Percentiles rank a stretch among this genome's conserved stretches.
Conservation (phyloP, 2,329 filamentous ascomycete species). For the Pyrenophora graminea region DNA sequence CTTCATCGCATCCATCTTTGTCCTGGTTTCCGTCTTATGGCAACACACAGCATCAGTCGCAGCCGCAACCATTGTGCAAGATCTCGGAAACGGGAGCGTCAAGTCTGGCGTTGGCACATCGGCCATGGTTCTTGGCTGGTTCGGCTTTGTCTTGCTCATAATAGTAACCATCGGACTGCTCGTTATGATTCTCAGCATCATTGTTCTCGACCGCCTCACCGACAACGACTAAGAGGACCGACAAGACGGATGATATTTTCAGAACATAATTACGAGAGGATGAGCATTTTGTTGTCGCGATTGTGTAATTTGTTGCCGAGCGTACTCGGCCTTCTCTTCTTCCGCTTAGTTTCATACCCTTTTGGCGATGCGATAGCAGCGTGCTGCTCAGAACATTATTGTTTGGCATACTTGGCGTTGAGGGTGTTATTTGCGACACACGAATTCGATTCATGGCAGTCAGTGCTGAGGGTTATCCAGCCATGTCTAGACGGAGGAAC, state of each 20-base stretch:
- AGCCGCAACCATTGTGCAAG: slow-evolving; percentile 89
- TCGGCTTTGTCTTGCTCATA: slow-evolving; percentile 89
- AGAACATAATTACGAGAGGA: slow-evolving; percentile 17
- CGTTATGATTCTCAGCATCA: slow-evolving; percentile 95
- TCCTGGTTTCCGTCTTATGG: slow-evolving; percentile 73
- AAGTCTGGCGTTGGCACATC: slow-evolving; percentile 86
- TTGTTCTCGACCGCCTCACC: slow-evolving; percentile 68
- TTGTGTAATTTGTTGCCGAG: slow-evolving; percentile 34
- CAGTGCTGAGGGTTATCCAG: slow-evolving; percentile 8
- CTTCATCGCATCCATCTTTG: slow-evolving; percentile 70
- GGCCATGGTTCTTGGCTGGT: slow-evolving; percentile 98
- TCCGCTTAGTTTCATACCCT: slow-evolving; percentile 39
- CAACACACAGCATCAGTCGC: slow-evolving; percentile 97
- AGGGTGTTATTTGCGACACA: slow-evolving; percentile 22
- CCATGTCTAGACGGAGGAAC: slow-evolving; percentile 11
- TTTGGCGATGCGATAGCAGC: slow-evolving; percentile 31
- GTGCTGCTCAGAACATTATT: slow-evolving; percentile 30
- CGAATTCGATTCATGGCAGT: slow-evolving; percentile 12
- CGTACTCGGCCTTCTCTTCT: slow-evolving; percentile 31
- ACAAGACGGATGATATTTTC: neutral
- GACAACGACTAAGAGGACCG: slow-evolving; percentile 41
- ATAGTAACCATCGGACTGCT: slow-evolving; percentile 93
- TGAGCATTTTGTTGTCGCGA: slow-evolving; percentile 21
- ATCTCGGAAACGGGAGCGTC: slow-evolving; percentile 87
- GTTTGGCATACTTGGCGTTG: slow-evolving; percentile 41